Evolutionary conservation across 108 stramenopile genomes (phyloP).

Genomic region (Cyclotella baltica): DNA sequence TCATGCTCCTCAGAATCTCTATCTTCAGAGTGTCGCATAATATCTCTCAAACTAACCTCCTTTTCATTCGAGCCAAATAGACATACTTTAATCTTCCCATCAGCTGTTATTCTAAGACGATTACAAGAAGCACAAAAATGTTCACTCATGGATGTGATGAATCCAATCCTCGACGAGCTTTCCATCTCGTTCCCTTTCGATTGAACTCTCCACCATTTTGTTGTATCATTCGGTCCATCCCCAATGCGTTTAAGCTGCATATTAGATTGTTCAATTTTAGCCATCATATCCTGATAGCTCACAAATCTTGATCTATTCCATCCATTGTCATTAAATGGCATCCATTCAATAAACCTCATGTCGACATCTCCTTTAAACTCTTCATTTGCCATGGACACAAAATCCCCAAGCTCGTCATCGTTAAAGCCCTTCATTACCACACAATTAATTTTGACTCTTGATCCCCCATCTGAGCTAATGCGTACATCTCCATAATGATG

Average conservation of each 20-base stretch:
- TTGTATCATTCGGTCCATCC: slow-evolving; percentile 95
- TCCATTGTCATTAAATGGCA: slow-evolving; percentile 98
- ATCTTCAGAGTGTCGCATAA: slow-evolving; percentile 55
- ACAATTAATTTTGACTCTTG: slow-evolving; percentile 94
- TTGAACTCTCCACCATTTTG: slow-evolving; percentile 92
- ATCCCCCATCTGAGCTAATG: slow-evolving; percentile 38
- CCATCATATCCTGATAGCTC: slow-evolving; percentile 87
- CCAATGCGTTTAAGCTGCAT: slow-evolving; percentile 45
- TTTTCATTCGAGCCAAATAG: slow-evolving; percentile 89
- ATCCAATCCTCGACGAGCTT: slow-evolving; percentile 76
- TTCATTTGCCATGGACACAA: slow-evolving; percentile 76
- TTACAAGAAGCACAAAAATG: slow-evolving; percentile 98
- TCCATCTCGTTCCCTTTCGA: neutral
- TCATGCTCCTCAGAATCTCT: slow-evolving; percentile 6
- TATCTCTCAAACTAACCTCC: slow-evolving; percentile 89
- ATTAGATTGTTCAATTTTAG: slow-evolving; percentile 22
- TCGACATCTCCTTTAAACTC: slow-evolving; percentile 68
- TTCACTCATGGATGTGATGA: slow-evolving; percentile 98
- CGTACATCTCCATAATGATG: slow-evolving; percentile 45
- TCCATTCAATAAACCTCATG: slow-evolving; percentile 99
- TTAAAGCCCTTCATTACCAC: slow-evolving; percentile 88
- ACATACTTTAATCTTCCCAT: slow-evolving; percentile 97
- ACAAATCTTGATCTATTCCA: slow-evolving; percentile 88
- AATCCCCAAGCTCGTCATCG: slow-evolving; percentile 90
- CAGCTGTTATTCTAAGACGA: slow-evolving; percentile 96